Evolutionary conservation across 2,329 filamentous ascomycete species (phyloP), one percentile per base, ranked within the genome.

Genomic region (Diaporthe helianthi): DNA sequence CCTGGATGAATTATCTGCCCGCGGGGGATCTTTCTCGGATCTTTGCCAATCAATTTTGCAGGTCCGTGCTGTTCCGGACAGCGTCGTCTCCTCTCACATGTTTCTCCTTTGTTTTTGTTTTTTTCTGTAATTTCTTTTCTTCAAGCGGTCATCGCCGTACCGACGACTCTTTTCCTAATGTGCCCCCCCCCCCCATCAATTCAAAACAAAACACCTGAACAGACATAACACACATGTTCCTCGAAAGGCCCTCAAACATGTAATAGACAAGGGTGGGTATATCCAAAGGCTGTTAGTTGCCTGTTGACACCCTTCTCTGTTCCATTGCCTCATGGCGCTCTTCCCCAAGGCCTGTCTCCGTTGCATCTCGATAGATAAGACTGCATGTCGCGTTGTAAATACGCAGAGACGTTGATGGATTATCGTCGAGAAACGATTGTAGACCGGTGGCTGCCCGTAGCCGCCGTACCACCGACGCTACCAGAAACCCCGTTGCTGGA

Each of bases 61-160:
- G n/a, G 52, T 38, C 46, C 29, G 36, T 61, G 53, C 69, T 68
- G 69, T 68, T 65, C 69, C 69, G 65, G 69, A 68, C 69, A 70
- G 69, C 69, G n/a, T 44, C 69, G n/a, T 44, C 36, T 55, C 26
- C 44, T 41, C 31, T 55, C 49, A 24, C 52, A 69, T 52, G 46
- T 38, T 44, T 55, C 58, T n/a, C n/a, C n/a, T n/a, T n/a, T n/a
- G n/a, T n/a, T n/a, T n/a, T n/a, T n/a, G n/a, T n/a, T n/a, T n/a
- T 58, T 52, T 60, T 17, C 44, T 58, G 24, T n/a, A n/a, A n/a
- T n/a, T n/a, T 58, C 46, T 60, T 17, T 33, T 58, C 19, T 22
- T 58, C 64, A 38, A 29, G 47, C 24, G 31, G 51, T 31, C 22
- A 19, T n/a, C 36, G 44, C 63, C 51, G 36, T n/a, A 15, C 64